These are phyloP conservation scores for Beauveria sp. DNA, from an alignment of 2,329 filamentous ascomycete species.

Conservation along the genomic window DNA sequence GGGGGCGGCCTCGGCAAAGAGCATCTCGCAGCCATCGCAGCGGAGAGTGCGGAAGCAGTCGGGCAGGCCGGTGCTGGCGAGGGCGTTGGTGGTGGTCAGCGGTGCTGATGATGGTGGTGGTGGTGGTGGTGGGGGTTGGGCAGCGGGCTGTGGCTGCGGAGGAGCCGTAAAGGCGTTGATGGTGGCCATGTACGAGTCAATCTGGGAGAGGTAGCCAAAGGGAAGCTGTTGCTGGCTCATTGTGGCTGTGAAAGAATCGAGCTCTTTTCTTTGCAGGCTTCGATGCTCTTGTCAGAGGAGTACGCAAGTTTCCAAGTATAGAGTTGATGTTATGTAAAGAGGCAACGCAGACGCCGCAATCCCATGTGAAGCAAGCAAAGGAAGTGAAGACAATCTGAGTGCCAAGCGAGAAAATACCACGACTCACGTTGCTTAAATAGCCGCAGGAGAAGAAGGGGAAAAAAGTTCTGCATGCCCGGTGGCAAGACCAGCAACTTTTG, in stretches of 20 bases:
- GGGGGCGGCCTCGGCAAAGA: conserved; percentile 3
- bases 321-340: no score
- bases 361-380: not conserved
- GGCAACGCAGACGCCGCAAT: no score
- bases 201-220: not conserved
- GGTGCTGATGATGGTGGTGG: not conserved
- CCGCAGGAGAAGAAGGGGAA: not conserved
- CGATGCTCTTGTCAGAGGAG: no score
- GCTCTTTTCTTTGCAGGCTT: no score
- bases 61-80: not conserved
- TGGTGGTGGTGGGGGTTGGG: not conserved
- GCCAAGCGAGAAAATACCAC: no score
- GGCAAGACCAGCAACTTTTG: no score
- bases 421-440: no score
- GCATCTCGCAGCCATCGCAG: conserved; percentile 12
- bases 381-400: not conserved
- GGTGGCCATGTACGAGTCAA: not conserved
- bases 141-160: no score
- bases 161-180: not conserved
- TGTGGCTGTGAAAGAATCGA: not conserved
- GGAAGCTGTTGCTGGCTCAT: not conserved
- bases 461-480: no score
- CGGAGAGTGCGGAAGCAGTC: conserved; percentile 9
- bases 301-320: no score
- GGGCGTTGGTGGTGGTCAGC: not conserved